Evolutionary conservation across 2,329 filamentous ascomycete genomes (phyloP), one percentile per base, ranked within the genome.

Genomic region (Colletotrichum tabaci): DNA sequence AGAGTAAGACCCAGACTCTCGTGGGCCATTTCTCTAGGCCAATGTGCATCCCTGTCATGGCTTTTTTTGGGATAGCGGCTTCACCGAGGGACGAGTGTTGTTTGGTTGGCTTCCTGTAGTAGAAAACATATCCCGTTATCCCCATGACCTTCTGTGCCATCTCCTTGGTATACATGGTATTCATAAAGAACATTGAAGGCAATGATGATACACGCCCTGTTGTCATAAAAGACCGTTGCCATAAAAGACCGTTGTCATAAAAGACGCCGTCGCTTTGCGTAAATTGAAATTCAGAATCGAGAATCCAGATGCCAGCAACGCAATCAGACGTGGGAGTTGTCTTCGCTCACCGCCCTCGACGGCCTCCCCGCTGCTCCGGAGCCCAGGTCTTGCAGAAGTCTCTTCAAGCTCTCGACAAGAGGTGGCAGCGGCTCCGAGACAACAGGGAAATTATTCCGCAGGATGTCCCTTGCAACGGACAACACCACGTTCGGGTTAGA

Each of bases 361-460:
- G 69, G 69, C n/a, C 58, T 58, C 4, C 65, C 69, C 23, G 69
- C 65, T 23, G 47, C 58, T 2, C 69, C 69, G 12, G 69, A 72
- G 16, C 69, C 65, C 30, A 72, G 15, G 30, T 69, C 69, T 38
- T 72, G 65, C 18, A 72, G 53, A 4, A 72, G 69, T 5, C 50
- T 72, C 40, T 30, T 52, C 30, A 72, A 18, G 60, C 69, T 72
- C 16, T 72, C 65, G 7, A 72, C 69, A 6, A 72, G 44, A 6
- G 69, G 69, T 2, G 69, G 69, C 16, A 72, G 18, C 18, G 69
- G 69, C 38, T 72, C 65, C 16, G 69, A 68, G n/a, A 72, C 69
- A 15, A 72, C 65, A 18, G 69, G 69, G 23, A 72, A 72, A n/a
- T 72, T 72, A 30, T 64, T 47, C 40, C 69, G 46, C 13, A 68